phyloP scores from a whole-genome alignment of 805 yeast species.

The Kregervanrija pseudodelftensis region DNA sequence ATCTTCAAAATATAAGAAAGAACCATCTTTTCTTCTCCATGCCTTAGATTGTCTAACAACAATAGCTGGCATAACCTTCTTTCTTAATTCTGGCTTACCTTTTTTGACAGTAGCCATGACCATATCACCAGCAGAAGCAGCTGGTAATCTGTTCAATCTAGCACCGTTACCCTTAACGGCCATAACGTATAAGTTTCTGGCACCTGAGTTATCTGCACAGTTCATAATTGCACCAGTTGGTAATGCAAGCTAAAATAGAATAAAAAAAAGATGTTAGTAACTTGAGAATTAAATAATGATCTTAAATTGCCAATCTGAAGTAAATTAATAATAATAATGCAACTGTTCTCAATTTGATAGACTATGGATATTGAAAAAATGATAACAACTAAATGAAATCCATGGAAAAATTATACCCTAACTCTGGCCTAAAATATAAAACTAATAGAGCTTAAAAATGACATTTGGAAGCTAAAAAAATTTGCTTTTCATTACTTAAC shows the following conservation, averaged over 20 bases:
- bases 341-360: no score
- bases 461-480: no score
- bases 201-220: constrained; percentile 99
- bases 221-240: constrained; percentile 99
- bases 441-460: no score
- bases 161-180: constrained; percentile 99
- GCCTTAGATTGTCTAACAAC: constrained; percentile 99
- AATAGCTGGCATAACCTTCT: constrained; percentile 99
- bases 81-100: constrained; percentile 99
- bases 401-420: no score
- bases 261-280: constrained; percentile 24
- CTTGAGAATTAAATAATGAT: no score
- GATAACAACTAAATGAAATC: no score
- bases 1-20: constrained; percentile 98
- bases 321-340: no score
- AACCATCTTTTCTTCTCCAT: constrained; percentile 99
- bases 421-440: no score
- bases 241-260: constrained; percentile 77
- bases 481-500: no score
- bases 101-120: constrained; percentile 99
- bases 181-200: constrained; percentile 96
- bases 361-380: no score
- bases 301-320: no score
- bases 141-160: constrained; percentile 99
- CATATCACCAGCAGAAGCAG: constrained; percentile 99